phyloP scores from a whole-genome alignment of 257 asterid genomes.

The Forsythia suspensa region DNA sequence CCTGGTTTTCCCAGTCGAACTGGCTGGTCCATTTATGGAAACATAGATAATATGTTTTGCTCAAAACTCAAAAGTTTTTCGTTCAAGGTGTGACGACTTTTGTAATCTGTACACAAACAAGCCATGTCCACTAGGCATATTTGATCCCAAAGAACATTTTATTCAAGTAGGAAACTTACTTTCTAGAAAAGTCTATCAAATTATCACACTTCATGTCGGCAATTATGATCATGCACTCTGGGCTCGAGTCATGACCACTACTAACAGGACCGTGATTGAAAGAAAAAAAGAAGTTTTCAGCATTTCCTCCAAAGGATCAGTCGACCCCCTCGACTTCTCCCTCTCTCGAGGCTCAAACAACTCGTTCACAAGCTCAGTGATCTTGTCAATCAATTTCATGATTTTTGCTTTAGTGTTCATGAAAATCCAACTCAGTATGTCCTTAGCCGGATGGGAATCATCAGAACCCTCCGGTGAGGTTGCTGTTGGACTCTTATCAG shows the following conservation, averaged over 20 bases:
- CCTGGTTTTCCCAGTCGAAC: neutral
- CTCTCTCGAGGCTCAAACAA: constrained; percentile 29
- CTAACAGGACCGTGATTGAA: constrained; percentile 51
- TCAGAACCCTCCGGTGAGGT: constrained; percentile 25
- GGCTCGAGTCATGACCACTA: constrained; percentile 58
- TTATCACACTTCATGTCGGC: constrained; percentile 30
- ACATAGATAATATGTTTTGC: neutral
- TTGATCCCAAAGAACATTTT: neutral
- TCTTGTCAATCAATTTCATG: constrained; percentile 41
- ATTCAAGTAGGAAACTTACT: neutral
- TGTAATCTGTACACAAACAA: neutral
- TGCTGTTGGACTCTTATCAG: constrained; percentile 21
- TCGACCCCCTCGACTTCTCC: constrained; percentile 13
- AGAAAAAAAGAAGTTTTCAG: constrained; percentile 58
- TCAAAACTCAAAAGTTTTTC: too few relatives aligned
- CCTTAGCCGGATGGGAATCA: constrained; percentile 27
- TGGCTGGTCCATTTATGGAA: neutral
- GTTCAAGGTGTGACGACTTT: neutral
- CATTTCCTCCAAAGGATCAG: constrained; percentile 37
- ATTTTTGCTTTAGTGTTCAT: constrained; percentile 41
- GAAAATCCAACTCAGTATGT: constrained; percentile 45
- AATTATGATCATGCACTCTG: constrained; percentile 44
- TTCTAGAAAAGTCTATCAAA: neutral
- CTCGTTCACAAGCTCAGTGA: constrained; percentile 41
- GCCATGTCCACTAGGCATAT: neutral